Evolutionary conservation across 2,329 filamentous ascomycete species (phyloP), one percentile per base, ranked within the genome.

Genomic region (Phyllosticta ampelicida): DNA sequence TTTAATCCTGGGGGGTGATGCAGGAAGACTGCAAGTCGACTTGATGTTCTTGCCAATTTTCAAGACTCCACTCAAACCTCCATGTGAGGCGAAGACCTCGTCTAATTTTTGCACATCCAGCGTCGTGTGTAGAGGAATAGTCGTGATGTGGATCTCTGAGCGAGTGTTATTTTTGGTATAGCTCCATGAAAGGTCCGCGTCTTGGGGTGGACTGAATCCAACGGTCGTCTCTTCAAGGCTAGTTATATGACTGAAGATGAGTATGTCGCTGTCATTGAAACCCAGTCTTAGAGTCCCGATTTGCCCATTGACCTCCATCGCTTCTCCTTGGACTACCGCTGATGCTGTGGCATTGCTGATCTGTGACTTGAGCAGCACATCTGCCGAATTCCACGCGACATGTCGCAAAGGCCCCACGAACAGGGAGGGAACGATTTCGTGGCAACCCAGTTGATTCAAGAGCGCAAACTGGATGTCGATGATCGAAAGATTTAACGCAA

Each of bases 31-130:
- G n/a, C 83, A 80, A 60, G 82, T 86, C 0, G 88, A 90, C 10
- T 86, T 83, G 62, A 95, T 87, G 0, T 92, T 96, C 60, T 82
- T 87, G 62, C 90, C 89, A 69, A 96, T 82, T 65, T 94, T 95
- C 50, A 99, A 76, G 55, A 99, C 86, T 63, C 90, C 90, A 70
- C 91, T 96, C 50, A 99, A 76, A 0, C 94, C 94, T 36, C 94
- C 94, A 71, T 96, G 91, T 79, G 89, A 90, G 58, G 84, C 83
- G 60, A 97, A 84, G 0, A 89, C 89, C 65, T 96, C 90, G 64
- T 97, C 94, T 20, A 97, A 74, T 58, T 83, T 82, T 62, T 86
- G 85, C 16, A 96, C 75, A 67, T 97, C 89, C 48, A 97, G 73
- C 59, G 85, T 81, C 9, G 96, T 70, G 60, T 86, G 82, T 1